Evolutionary conservation across 371 early-diverging fungal genomes (phyloP).

Genomic region (Mucor plumbeus): DNA sequence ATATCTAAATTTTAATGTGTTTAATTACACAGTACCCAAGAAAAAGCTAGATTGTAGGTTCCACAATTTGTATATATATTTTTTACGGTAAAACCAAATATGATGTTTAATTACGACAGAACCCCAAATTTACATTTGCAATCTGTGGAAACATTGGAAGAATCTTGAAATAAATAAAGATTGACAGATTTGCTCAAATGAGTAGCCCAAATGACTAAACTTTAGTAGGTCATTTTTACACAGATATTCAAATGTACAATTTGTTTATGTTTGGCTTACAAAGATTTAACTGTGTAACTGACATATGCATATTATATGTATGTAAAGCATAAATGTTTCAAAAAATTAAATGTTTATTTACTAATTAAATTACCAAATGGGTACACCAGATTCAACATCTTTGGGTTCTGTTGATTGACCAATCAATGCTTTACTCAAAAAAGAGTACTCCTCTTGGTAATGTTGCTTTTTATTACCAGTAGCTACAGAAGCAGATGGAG

Average conservation of each 20-base stretch:
- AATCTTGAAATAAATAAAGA: too few species aligned
- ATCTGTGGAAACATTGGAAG: too few species aligned
- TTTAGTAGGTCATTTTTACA: too few species aligned
- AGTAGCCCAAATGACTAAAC: too few species aligned
- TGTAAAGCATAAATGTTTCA: too few species aligned
- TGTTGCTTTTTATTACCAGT: slow-evolving; percentile 98
- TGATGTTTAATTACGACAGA: not conserved
- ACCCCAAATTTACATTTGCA: not conserved
- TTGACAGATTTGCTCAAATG: too few species aligned
- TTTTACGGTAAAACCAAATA: not conserved
- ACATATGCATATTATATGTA: too few species aligned
- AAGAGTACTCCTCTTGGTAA: slow-evolving; percentile 85
- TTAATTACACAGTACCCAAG: too few species aligned
- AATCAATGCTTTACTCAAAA: slow-evolving; percentile 84
- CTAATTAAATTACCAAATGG: slow-evolving; percentile 58
- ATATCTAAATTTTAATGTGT: too few species aligned
- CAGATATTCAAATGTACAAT: too few species aligned
- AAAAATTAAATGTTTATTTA: not conserved
- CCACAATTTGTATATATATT: not conserved
- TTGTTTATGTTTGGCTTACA: too few species aligned
- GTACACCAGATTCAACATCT: slow-evolving; percentile 71
- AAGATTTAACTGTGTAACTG: too few species aligned
- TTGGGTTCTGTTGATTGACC: slow-evolving; percentile 72
- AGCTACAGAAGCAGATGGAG: slow-evolving; percentile 92
- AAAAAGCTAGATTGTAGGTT: not conserved